phyloP scores from a whole-genome alignment of 345 rosid genomes.

The Eucalyptus regnans region DNA sequence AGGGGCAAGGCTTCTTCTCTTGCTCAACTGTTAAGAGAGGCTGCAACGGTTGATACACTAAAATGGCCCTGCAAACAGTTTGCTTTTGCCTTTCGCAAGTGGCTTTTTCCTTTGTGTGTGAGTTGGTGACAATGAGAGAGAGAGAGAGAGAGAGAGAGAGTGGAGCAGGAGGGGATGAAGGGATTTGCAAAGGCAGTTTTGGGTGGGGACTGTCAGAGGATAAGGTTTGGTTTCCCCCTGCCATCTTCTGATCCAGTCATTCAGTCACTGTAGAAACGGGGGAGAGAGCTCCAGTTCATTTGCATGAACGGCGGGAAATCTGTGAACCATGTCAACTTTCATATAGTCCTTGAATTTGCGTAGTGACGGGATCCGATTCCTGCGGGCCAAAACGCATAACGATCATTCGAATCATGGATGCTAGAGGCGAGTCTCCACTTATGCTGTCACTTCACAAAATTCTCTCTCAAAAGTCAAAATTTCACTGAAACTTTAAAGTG shows the following conservation, averaged over 20 bases:
- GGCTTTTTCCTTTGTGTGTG: neutral
- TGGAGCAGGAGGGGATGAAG: conserved; percentile 1
- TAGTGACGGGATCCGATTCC: neutral
- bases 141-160: neutral
- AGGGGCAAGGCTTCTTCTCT: conserved; percentile 38
- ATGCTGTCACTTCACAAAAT: neutral
- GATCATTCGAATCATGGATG: neutral
- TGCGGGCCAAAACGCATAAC: accelerated
- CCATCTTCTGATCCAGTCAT: conserved; percentile 18
- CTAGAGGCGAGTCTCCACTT: neutral
- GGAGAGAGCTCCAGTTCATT: neutral
- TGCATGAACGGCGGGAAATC: neutral
- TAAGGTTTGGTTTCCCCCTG: conserved; percentile 26
- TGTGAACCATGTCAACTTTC: neutral
- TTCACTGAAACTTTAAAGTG: neutral
- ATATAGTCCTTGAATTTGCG: neutral
- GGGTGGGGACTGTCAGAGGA: conserved; percentile 7
- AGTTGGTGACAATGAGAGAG: neutral
- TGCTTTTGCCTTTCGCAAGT: conserved; percentile 2
- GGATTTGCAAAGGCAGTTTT: conserved; percentile 21
- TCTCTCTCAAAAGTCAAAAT: neutral
- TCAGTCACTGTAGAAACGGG: neutral
- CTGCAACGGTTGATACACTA: conserved; percentile 7
- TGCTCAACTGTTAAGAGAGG: neutral
- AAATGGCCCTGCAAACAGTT: conserved; percentile 19